These are phyloP conservation scores for Melanogaster broomeanus DNA, from an alignment of 768 basidiomycete species.

Conservation along the genomic window DNA sequence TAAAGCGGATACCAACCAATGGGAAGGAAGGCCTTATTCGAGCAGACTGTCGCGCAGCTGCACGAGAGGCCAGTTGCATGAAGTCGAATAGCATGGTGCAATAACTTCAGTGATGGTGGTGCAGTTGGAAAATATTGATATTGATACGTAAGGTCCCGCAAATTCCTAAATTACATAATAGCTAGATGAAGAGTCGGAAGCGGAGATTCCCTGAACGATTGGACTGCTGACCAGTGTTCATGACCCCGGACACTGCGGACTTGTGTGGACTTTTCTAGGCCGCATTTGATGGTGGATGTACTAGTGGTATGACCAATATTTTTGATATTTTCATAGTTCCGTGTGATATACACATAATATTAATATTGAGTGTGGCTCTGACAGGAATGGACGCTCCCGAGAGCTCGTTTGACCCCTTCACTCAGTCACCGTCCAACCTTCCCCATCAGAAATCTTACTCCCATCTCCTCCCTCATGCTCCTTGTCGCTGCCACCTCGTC, in stretches of 20 bases:
- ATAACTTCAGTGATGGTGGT: too few species aligned
- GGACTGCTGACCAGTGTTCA: not conserved
- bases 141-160: too few species aligned
- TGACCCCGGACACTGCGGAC: constrained; percentile 6
- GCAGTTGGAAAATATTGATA: not conserved
- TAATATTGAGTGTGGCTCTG: too few species aligned
- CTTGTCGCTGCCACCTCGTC: constrained; percentile 8
- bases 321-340: too few species aligned
- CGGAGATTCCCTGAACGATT: constrained; percentile 9
- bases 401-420: constrained; percentile 14
- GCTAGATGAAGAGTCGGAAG: not conserved
- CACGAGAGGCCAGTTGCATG: constrained; percentile 13
- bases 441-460: constrained; percentile 9
- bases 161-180: not conserved
- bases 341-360: not conserved
- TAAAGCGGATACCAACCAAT: not conserved
- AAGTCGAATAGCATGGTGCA: constrained; percentile 12
- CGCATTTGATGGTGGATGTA: constrained; percentile 1
- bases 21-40: not conserved
- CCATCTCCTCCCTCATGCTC: constrained; percentile 20
- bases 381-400: not conserved
- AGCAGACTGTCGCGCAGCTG: constrained; percentile 5
- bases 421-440: constrained; percentile 16
- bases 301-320: not conserved
- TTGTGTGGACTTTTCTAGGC: not conserved